Evolutionary conservation across 352 stramenopile species (phyloP), one percentile per base, ranked within the genome.

Genomic region (Phytophthora fragariae): DNA sequence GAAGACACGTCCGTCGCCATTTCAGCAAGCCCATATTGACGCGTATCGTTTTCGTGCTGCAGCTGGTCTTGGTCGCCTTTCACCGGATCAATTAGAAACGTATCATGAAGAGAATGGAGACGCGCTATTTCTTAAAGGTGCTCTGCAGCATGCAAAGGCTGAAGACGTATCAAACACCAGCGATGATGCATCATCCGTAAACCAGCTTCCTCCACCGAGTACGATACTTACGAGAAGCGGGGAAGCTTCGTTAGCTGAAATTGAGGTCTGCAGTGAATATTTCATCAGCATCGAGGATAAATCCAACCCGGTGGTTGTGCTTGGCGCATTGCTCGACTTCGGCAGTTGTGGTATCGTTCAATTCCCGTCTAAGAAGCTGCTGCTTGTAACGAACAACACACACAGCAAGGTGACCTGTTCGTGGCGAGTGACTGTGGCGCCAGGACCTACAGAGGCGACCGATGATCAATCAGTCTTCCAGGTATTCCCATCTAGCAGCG

Each of bases 11-110:
- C 94, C 96, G 9, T 95, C 94, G 33, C 95, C 95, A 2, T 95
- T 98, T 35, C 85, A 97, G 52, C 90, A 97, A 50, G 89, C 91
- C 10, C 96, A 99, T 62, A 70, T 98, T n/a, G 86, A 97, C 53
- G 90, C 90, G 1, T 95, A 97, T 71, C 81, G 89, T 6, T 47
- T 85, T 49, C 84, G 89, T 15, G 73, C 63, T 5, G 76, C 77
- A 15, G 68, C 70, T 33, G 91, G 91, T 3, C 76, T 97, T n/a
- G 92, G 78, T 2, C 62, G 77, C 1, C 74, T 97, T 46, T 94
- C 80, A 60, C 92, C 92, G 0, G 89, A 97, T 68, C 86, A 98
- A 59, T 65, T 98, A 19, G 87, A 97, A 54, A 82, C 75, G 5
- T 89, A 93, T 29, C 86, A 80, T 62, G 76, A 91, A 61, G 86